phyloP scores from a whole-genome alignment of 1,284 basidiomycete species.

The Trichosporon faecale region DNA sequence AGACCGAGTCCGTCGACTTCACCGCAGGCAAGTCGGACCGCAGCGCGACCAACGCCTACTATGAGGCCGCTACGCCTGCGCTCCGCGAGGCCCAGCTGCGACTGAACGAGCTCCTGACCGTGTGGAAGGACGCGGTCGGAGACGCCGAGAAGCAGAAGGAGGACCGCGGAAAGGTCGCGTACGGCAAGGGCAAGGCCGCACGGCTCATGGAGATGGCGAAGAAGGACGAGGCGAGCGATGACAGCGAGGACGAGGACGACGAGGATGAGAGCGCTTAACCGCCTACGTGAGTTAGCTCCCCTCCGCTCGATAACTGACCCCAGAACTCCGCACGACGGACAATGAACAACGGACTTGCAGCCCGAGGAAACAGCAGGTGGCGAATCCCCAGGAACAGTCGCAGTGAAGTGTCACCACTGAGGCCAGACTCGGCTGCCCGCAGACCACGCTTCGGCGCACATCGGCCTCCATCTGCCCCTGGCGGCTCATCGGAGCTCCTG shows the following conservation, averaged over 20 bases:
- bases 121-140: slow-evolving; percentile 42
- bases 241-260: slow-evolving; percentile 14
- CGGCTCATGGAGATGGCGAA: slow-evolving; percentile 32
- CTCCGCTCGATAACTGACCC: neutral
- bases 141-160: slow-evolving; percentile 40
- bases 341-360: no score
- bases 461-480: neutral
- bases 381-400: neutral
- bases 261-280: slow-evolving; percentile 9
- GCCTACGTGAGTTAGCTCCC: neutral
- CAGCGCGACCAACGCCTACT: slow-evolving; percentile 29
- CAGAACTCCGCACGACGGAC: neutral
- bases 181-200: slow-evolving; percentile 34
- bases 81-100: slow-evolving; percentile 28
- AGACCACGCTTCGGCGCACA: neutral
- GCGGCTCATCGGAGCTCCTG: neutral
- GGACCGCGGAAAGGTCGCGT: slow-evolving; percentile 28
- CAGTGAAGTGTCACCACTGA: no score
- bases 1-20: slow-evolving; percentile 7
- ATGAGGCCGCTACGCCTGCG: slow-evolving; percentile 23
- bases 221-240: slow-evolving; percentile 19
- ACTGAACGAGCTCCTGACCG: slow-evolving; percentile 33
- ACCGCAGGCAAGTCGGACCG: slow-evolving; percentile 1
- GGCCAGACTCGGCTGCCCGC: no score
- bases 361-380: no score